Evolutionary conservation across 169 alveolate genomes (phyloP).

Genomic region (Eimeria sp.): DNA sequence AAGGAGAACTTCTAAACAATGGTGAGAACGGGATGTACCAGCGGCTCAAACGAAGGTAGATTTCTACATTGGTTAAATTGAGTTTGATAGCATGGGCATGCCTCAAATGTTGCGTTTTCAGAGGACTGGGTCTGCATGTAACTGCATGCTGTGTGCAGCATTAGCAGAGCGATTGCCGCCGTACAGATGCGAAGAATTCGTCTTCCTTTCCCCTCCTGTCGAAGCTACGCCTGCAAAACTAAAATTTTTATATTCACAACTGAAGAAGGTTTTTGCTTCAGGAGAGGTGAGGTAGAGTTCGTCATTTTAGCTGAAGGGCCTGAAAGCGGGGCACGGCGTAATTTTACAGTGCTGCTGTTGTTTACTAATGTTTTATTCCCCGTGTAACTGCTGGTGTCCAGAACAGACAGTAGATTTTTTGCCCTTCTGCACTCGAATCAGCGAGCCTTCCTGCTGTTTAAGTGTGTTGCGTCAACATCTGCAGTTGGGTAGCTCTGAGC

Average conservation of each 20-base stretch:
- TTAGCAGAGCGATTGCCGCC: conserved; percentile 80
- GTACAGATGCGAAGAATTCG: conserved; percentile 80
- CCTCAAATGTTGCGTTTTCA: neutral
- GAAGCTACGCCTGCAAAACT: conserved; percentile 71
- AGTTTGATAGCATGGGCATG: neutral
- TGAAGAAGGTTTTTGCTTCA: conserved; percentile 53
- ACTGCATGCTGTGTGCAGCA: conserved; percentile 41
- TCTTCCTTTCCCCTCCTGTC: conserved; percentile 74
- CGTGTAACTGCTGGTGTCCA: neutral
- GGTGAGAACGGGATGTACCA: neutral
- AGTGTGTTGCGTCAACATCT: neutral
- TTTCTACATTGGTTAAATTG: neutral
- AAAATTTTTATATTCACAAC: conserved; percentile 37
- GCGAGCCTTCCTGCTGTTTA: neutral
- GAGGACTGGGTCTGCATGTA: neutral
- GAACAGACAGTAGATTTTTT: neutral
- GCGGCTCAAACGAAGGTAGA: neutral
- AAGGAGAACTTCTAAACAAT: conserved; percentile 62
- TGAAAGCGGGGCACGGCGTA: neutral
- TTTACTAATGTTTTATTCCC: neutral
- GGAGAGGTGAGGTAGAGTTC: conserved; percentile 38
- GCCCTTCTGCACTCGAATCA: neutral
- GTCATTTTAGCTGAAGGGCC: neutral
- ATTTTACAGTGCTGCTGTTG: neutral
- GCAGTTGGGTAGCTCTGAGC: conserved; percentile 82